Conservation (phyloP, 139 green algal genomes). For the Penium margaritaceum region DNA sequence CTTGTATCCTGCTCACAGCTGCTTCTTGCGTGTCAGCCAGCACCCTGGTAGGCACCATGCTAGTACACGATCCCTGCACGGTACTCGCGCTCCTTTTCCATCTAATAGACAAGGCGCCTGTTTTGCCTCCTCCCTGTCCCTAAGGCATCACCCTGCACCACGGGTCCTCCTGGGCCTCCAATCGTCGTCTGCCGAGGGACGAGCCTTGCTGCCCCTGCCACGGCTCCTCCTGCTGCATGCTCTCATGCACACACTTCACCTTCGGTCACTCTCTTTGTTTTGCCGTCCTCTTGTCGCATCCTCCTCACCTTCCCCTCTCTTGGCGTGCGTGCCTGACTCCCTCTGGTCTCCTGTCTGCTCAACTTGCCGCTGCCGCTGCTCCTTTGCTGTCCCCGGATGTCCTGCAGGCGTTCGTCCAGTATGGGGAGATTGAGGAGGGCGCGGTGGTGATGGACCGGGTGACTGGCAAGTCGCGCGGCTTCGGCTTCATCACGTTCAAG, state of each 20-base stretch:
- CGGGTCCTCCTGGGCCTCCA: too few relatives aligned
- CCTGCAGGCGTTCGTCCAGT: conserved; percentile 34
- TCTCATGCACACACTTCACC: not conserved
- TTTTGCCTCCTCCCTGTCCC: too few relatives aligned
- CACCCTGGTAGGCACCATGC: too few relatives aligned
- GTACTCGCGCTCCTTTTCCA: too few relatives aligned
- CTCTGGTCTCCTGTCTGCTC: not conserved
- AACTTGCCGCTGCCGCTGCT: not conserved
- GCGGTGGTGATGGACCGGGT: conserved; percentile 42
- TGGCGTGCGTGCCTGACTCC: not conserved
- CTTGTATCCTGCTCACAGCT: too few relatives aligned
- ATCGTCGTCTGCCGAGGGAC: too few relatives aligned
- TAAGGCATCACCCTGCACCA: too few relatives aligned
- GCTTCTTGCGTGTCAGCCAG: too few relatives aligned
- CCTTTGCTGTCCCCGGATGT: not conserved
- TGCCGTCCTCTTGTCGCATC: not conserved
- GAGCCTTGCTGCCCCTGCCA: too few relatives aligned
- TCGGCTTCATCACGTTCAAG: conserved; percentile 49
- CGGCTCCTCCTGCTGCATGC: too few relatives aligned
- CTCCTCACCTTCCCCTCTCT: not conserved
- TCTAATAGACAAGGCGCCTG: too few relatives aligned
- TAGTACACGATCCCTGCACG: too few relatives aligned
- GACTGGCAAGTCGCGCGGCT: conserved; percentile 40
- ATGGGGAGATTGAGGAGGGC: conserved; percentile 41
- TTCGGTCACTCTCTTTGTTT: not conserved